Evolutionary conservation across 345 rosid genomes (phyloP).

Genomic region (Erodium maritimum): DNA sequence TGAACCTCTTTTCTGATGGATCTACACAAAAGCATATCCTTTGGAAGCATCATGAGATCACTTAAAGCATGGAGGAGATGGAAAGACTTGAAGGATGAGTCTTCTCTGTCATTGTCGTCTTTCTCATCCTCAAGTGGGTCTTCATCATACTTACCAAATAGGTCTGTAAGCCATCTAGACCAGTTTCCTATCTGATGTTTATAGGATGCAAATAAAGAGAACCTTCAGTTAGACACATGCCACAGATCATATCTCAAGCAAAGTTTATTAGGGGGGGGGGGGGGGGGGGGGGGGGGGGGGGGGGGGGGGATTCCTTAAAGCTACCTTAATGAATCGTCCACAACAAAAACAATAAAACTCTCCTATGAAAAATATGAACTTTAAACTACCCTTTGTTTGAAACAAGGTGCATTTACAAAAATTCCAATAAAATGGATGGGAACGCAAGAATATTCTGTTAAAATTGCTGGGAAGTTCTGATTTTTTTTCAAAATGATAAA

Average conservation of each 20-base stretch:
- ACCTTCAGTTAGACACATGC: neutral
- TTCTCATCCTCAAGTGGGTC: slow-evolving; percentile 24
- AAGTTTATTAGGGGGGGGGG: too few relatives aligned
- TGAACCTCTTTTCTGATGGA: slow-evolving; percentile 73
- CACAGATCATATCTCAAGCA: neutral
- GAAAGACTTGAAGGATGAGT: slow-evolving; percentile 56
- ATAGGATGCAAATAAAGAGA: neutral
- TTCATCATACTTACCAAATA: slow-evolving; percentile 68
- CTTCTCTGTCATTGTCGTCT: slow-evolving; percentile 27
- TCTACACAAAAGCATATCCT: slow-evolving; percentile 69
- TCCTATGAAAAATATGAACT: too few relatives aligned
- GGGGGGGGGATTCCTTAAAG: too few relatives aligned
- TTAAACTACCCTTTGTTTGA: too few relatives aligned
- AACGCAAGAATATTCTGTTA: too few relatives aligned
- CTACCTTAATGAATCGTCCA: too few relatives aligned
- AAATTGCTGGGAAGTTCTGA: too few relatives aligned
- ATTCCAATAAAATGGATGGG: too few relatives aligned
- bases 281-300: too few relatives aligned
- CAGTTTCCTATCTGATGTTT: slow-evolving; percentile 78
- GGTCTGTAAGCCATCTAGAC: slow-evolving; percentile 88
- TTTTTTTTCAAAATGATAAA: too few relatives aligned
- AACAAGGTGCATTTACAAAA: too few relatives aligned
- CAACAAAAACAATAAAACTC: too few relatives aligned
- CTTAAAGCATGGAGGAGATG: slow-evolving; percentile 79
- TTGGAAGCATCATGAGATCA: slow-evolving; percentile 99